Evolutionary conservation across 75 land plant species (phyloP).

Genomic region (Cryptomeria japonica): DNA sequence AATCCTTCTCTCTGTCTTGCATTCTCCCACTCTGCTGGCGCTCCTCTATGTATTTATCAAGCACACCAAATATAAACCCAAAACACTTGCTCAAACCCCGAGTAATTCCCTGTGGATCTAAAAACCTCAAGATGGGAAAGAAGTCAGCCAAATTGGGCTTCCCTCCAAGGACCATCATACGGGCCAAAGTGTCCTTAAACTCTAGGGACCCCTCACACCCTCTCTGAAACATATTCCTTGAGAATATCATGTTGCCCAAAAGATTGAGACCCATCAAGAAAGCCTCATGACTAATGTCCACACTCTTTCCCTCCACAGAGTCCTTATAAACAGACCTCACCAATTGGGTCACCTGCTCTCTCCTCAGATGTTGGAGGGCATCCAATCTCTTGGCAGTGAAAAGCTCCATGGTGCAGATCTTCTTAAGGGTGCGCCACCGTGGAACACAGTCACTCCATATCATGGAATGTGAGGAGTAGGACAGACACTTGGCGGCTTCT

Average conservation of each 20-base stretch:
- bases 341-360: constrained; percentile 3
- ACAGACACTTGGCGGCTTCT: constrained; percentile 29
- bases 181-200: constrained; percentile 21
- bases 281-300: constrained; percentile 18
- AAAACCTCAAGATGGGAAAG: constrained; percentile 25
- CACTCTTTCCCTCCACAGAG: no score
- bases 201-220: constrained; percentile 18
- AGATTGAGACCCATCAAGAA: constrained; percentile 39
- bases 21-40: neutral
- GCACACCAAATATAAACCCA: neutral
- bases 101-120: constrained; percentile 35
- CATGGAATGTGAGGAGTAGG: constrained; percentile 11
- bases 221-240: constrained; percentile 25
- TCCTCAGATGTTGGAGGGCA: constrained; percentile 19
- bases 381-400: constrained; percentile 37
- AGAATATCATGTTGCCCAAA: constrained; percentile 36
- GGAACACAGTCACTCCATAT: constrained; percentile 42
- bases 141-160: constrained; percentile 42
- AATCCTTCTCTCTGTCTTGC: constrained; percentile 9
- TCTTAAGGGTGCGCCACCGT: constrained; percentile 46
- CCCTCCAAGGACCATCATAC: constrained; percentile 33
- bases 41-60: constrained; percentile 19
- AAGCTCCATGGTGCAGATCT: constrained; percentile 39
- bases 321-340: neutral
- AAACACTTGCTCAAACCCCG: neutral